phyloP scores from a whole-genome alignment of 75 land plant genomes.

The Selaginella moellendorffii region DNA sequence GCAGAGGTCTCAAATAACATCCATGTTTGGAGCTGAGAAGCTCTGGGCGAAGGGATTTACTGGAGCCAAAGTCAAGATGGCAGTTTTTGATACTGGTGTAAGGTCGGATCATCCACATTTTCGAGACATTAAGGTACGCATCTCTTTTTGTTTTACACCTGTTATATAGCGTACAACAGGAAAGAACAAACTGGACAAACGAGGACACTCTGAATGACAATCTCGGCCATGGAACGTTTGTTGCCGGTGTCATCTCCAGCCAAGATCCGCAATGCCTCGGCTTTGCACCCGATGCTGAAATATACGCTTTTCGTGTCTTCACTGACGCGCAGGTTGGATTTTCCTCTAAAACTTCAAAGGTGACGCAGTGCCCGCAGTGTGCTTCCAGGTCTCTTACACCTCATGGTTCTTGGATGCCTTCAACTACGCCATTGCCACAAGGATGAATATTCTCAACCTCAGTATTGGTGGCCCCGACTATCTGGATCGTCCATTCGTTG shows the following conservation, averaged over 20 bases:
- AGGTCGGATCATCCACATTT: conserved; percentile 94
- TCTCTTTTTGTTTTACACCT: not conserved
- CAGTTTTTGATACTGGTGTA: conserved; percentile 95
- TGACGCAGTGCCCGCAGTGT: no score
- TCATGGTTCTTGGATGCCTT: conserved; percentile 99
- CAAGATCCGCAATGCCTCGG: conserved; percentile 83
- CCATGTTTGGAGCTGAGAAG: conserved; percentile 88
- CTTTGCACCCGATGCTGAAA: conserved; percentile 96
- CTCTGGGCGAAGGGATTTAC: conserved; percentile 84
- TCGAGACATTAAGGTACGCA: conserved; percentile 77
- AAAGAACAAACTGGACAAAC: conserved; percentile 97
- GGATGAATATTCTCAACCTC: conserved; percentile 88
- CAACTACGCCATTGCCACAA: conserved; percentile 94
- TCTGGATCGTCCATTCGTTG: conserved; percentile 87
- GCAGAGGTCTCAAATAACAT: conserved; percentile 93
- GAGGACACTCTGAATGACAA: conserved; percentile 96
- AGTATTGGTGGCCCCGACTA: conserved; percentile 99
- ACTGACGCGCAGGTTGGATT: conserved; percentile 89
- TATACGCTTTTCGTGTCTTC: conserved; percentile 94
- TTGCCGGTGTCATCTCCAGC: conserved; percentile 94
- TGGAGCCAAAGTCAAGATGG: conserved; percentile 91
- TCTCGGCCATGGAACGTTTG: conserved; percentile 99
- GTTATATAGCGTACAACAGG: conserved; percentile 30
- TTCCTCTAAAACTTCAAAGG: not conserved
- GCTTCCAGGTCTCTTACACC: conserved; percentile 93